A percentile compares a stretch with the other conserved stretches of the same genome.
These are phyloP conservation scores for Phytophthora ramorum DNA, from an alignment of 352 stramenopile species.

Conservation along the genomic window DNA sequence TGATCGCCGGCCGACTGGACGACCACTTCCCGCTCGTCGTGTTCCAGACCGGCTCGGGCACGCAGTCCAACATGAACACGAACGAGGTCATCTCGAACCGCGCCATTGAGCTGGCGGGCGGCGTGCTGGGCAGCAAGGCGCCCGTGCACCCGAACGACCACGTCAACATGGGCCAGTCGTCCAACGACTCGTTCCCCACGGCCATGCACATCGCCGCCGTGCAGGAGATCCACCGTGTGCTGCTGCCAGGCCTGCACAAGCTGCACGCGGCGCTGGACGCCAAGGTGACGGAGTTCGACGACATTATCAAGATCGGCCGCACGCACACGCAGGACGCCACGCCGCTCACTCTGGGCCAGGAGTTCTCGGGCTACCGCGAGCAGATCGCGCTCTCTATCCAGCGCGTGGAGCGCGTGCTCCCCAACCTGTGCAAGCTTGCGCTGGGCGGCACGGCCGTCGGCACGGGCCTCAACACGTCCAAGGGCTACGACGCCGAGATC, in stretches of 20 bases:
- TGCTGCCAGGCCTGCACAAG: slow-evolving; percentile 77
- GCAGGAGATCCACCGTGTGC: slow-evolving; percentile 82
- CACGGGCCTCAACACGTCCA: slow-evolving; percentile 92
- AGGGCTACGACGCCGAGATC: slow-evolving; percentile 95
- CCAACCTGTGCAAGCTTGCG: slow-evolving; percentile 92
- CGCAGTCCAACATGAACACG: slow-evolving; percentile 83
- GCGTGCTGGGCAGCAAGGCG: slow-evolving; percentile 59
- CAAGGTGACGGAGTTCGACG: slow-evolving; percentile 92
- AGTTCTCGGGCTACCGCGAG: slow-evolving; percentile 95
- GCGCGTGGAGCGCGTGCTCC: slow-evolving; percentile 84
- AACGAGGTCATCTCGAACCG: slow-evolving; percentile 83
- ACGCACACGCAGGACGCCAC: slow-evolving; percentile 97
- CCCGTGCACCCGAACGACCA: slow-evolving; percentile 97
- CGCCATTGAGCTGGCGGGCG: slow-evolving; percentile 62
- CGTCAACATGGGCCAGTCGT: slow-evolving; percentile 97
- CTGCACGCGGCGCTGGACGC: slow-evolving; percentile 85
- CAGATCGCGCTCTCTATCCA: slow-evolving; percentile 93
- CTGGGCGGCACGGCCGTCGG: slow-evolving; percentile 96
- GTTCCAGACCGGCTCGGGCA: slow-evolving; percentile 79
- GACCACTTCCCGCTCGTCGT: slow-evolving; percentile 95
- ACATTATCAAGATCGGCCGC: slow-evolving; percentile 98
- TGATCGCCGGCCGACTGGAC: slow-evolving; percentile 93
- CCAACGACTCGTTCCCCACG: slow-evolving; percentile 97
- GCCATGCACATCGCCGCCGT: slow-evolving; percentile 97
- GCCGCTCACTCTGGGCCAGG: slow-evolving; percentile 96